phyloP scores from a whole-genome alignment of 208 protist genomes.

The Crithidia brevicula region DNA sequence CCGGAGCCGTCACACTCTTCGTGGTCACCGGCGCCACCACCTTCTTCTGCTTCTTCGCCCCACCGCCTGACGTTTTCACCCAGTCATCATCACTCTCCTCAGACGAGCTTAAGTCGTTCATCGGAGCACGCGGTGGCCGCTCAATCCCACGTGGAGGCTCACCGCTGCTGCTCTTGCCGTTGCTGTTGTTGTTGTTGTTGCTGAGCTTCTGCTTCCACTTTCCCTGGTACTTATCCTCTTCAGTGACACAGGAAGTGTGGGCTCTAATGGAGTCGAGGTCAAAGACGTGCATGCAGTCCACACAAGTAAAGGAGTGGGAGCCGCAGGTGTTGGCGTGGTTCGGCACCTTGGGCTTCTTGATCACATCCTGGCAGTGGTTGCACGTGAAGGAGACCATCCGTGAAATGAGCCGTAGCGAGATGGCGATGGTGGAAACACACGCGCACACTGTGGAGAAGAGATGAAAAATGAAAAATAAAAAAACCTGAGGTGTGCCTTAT shows the following conservation, averaged over 20 bases:
- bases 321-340: constrained; percentile 64
- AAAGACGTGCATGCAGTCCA: constrained; percentile 92
- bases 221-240: constrained; percentile 90
- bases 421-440: too few species aligned
- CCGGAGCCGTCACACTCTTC: neutral
- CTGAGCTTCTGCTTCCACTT: constrained; percentile 64
- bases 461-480: constrained; percentile 1
- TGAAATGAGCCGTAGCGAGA: too few species aligned
- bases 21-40: neutral
- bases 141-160: constrained; percentile 14
- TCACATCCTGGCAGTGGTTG: constrained; percentile 82
- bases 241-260: constrained; percentile 85
- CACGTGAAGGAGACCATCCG: constrained; percentile 92
- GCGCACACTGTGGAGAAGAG: too few species aligned
- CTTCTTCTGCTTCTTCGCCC: constrained; percentile 10
- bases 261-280: constrained; percentile 68
- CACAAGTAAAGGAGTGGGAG: constrained; percentile 72
- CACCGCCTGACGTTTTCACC: constrained; percentile 41
- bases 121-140: constrained; percentile 43
- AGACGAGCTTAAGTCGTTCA: constrained; percentile 51
- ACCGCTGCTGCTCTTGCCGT: neutral
- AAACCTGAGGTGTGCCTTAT: neutral
- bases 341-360: constrained; percentile 91
- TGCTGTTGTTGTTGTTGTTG: constrained; percentile 18
- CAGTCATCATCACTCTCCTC: constrained; percentile 54